Evolutionary conservation across 1,139 yeast genomes (phyloP).

Genomic region (Yamadazyma taylorii): DNA sequence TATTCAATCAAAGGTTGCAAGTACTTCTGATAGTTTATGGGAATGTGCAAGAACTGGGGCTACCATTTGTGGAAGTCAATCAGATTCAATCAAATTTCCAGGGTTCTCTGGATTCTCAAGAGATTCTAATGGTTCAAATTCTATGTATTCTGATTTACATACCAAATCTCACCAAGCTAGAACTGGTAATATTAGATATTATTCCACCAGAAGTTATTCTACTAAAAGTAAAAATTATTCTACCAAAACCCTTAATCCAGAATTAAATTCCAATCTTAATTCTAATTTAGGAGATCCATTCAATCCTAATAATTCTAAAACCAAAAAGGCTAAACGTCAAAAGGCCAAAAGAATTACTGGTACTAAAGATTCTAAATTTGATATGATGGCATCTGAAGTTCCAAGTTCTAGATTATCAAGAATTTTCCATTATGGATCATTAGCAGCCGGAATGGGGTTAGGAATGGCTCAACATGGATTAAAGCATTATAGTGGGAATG

Average conservation of each 20-base stretch:
- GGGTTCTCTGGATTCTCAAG: neutral
- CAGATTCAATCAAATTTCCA: neutral
- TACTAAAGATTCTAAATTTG: conserved; percentile 7
- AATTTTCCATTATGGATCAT: conserved; percentile 85
- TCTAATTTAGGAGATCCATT: conserved; percentile 14
- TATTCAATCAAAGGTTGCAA: neutral
- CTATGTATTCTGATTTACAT: conserved; percentile 10
- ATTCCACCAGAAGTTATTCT: conserved; percentile 13
- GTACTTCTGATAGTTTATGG: neutral
- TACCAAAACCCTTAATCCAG: conserved; percentile 13
- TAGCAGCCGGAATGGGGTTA: conserved; percentile 89
- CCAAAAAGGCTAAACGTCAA: conserved; percentile 5
- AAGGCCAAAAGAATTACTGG: conserved; percentile 10
- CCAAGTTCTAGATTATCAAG: conserved; percentile 87
- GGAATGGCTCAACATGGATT: conserved; percentile 83
- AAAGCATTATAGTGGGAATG: conserved; percentile 55
- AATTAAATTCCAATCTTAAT: conserved; percentile 4
- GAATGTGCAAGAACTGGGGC: neutral
- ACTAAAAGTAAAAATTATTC: conserved; percentile 13
- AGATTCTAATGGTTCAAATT: neutral
- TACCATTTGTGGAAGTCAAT: neutral
- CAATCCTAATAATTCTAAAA: conserved; percentile 4
- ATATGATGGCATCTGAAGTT: conserved; percentile 53
- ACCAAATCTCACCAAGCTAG: conserved; percentile 6
- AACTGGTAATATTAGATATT: too few species aligned